phyloP scores from a whole-genome alignment of 139 green algal genomes.

The Tetradesmus lagerheimii region DNA sequence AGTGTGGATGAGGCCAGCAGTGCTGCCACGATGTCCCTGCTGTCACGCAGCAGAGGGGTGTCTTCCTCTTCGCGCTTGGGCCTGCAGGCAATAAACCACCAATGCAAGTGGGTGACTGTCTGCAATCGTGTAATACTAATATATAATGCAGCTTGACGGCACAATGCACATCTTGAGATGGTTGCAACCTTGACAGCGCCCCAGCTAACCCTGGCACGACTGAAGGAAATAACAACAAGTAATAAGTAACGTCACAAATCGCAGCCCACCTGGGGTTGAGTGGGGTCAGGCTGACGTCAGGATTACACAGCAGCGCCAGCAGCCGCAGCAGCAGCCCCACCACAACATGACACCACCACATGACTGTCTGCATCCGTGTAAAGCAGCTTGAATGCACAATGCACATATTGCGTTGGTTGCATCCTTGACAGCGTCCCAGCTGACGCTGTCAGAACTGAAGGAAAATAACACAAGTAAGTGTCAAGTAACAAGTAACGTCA shows the following conservation, averaged over 20 bases:
- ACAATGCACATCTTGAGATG: too few relatives aligned
- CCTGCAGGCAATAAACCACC: neutral
- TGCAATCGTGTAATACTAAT: too few relatives aligned
- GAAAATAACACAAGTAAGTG: neutral
- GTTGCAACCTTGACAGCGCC: too few relatives aligned
- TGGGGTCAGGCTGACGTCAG: neutral
- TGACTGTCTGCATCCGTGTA: too few relatives aligned
- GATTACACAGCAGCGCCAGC: neutral
- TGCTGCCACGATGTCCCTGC: neutral
- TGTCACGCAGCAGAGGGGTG: slow-evolving; percentile 21
- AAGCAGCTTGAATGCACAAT: too few relatives aligned
- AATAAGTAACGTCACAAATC: neutral
- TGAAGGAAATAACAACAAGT: too few relatives aligned
- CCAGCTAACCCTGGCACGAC: too few relatives aligned
- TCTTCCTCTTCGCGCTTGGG: neutral
- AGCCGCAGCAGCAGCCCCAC: neutral
- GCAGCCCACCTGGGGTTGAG: neutral
- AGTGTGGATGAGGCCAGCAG: slow-evolving; percentile 4
- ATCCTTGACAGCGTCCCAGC: too few relatives aligned
- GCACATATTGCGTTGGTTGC: too few relatives aligned
- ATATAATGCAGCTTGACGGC: too few relatives aligned
- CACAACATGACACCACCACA: neutral
- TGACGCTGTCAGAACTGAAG: too few relatives aligned
- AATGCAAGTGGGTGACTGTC: too few relatives aligned
- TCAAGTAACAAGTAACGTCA: neutral